Evolutionary conservation across 116 monocot species (phyloP).

Genomic region (Iris pallida): DNA sequence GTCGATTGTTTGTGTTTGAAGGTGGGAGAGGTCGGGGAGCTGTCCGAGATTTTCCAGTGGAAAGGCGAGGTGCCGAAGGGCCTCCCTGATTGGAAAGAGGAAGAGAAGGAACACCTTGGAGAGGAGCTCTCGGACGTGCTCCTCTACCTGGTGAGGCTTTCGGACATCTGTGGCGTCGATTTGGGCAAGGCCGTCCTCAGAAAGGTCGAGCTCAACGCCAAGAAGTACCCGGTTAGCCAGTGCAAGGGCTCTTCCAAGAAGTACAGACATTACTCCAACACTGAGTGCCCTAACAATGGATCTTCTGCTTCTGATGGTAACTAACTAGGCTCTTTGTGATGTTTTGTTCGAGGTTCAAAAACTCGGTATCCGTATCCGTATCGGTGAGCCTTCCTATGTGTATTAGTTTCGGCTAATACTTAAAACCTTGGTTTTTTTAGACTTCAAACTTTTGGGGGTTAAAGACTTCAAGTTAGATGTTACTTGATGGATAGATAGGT

Average conservation of each 20-base stretch:
- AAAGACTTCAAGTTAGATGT: not conserved
- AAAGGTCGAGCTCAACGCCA: conserved; percentile 31
- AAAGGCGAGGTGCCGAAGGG: conserved; percentile 57
- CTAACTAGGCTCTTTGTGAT: not conserved
- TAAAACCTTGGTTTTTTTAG: not conserved
- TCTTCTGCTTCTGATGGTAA: not conserved
- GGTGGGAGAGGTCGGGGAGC: conserved; percentile 40
- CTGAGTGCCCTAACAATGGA: not conserved
- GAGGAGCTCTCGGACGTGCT: conserved; percentile 68
- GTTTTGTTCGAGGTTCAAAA: not conserved
- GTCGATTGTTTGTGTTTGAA: not conserved
- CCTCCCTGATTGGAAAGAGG: conserved; percentile 49
- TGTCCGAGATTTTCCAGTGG: conserved; percentile 52
- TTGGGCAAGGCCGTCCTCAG: conserved; percentile 27
- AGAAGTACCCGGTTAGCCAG: conserved; percentile 27
- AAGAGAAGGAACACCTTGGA: conserved; percentile 49
- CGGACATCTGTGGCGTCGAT: conserved; percentile 38
- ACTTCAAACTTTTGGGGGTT: not conserved
- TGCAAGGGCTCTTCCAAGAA: conserved; percentile 26
- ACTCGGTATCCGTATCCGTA: not conserved
- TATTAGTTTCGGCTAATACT: no score
- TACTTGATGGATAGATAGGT: no score
- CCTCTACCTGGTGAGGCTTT: conserved; percentile 38
- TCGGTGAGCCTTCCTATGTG: no score
- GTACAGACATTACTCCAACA: conserved; percentile 6